phyloP scores from a whole-genome alignment of 2,329 filamentous ascomycete species.

The Fusarium duplospermum region DNA sequence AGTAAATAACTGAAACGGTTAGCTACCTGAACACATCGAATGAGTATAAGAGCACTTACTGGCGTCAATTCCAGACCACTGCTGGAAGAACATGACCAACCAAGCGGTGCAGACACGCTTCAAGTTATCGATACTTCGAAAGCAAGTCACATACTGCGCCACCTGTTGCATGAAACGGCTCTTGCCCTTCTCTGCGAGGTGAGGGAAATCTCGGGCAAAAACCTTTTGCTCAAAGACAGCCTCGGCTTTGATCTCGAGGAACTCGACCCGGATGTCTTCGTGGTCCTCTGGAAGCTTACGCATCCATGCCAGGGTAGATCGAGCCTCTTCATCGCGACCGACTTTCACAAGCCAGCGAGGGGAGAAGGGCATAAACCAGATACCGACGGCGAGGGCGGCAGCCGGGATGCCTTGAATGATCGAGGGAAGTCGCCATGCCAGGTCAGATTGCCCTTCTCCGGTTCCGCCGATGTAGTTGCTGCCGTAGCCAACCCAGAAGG shows the following conservation, averaged over 20 bases:
- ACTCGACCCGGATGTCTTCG: conserved; percentile 78
- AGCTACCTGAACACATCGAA: background rate
- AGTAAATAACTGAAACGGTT: conserved; percentile 54
- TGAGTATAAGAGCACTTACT: background rate
- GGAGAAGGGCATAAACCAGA: conserved; percentile 84
- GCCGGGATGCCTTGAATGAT: conserved; percentile 58
- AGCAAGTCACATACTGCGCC: conserved; percentile 58
- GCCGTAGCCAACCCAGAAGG: conserved; percentile 60
- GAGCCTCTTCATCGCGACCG: conserved; percentile 74
- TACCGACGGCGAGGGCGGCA: conserved; percentile 71
- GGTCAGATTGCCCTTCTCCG: conserved; percentile 55
- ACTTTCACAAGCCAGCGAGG: conserved; percentile 82
- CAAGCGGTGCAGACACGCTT: conserved; percentile 73
- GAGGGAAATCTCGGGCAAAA: conserved; percentile 68
- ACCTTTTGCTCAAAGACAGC: conserved; percentile 80
- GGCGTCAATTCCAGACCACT: conserved; percentile 48
- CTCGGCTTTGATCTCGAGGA: conserved; percentile 85
- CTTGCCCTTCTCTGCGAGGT: conserved; percentile 53
- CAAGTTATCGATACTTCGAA: conserved; percentile 60
- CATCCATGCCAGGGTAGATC: conserved; percentile 65
- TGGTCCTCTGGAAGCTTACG: conserved; percentile 71
- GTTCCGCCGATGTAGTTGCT: conserved; percentile 61
- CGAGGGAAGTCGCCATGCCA: conserved; percentile 58
- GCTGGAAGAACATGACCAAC: conserved; percentile 70
- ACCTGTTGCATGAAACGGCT: conserved; percentile 53